phyloP scores from a whole-genome alignment of 2,329 filamentous ascomycete genomes.

The Hymenoscyphus fructigenus region DNA sequence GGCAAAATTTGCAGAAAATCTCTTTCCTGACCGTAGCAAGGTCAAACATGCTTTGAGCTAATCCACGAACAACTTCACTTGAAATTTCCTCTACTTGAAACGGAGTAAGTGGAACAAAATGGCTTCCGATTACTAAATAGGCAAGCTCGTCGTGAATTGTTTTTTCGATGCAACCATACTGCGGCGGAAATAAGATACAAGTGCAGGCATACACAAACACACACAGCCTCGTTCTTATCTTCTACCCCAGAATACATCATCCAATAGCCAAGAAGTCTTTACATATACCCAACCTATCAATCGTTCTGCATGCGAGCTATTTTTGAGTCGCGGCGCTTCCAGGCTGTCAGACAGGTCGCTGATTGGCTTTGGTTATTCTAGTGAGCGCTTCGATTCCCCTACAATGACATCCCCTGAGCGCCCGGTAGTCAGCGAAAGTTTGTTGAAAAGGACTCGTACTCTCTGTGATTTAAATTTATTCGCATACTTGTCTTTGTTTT shows the following conservation, averaged over 20 bases:
- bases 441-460: neutral
- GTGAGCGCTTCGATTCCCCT: constrained; percentile 7
- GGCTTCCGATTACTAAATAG: too few species aligned
- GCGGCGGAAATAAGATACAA: too few species aligned
- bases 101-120: too few species aligned
- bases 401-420: constrained; percentile 2
- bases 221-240: neutral
- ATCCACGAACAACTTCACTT: too few species aligned
- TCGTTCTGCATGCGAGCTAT: neutral
- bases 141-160: too few species aligned
- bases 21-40: too few species aligned
- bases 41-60: too few species aligned
- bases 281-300: constrained; percentile 1
- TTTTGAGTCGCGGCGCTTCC: constrained; percentile 9
- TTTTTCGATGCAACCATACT: too few species aligned
- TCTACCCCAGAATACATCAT: neutral
- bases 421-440: neutral
- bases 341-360: neutral
- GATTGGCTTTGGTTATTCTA: neutral
- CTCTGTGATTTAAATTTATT: neutral
- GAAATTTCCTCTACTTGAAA: too few species aligned
- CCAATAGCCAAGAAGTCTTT: neutral
- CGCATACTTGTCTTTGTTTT: neutral
- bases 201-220: too few species aligned
- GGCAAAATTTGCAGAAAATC: too few species aligned